Evolutionary conservation across 192 early-diverging fungal genomes (phyloP), one percentile per base, ranked within the genome.

Genomic region (Rhizoclosmatium globosum): DNA sequence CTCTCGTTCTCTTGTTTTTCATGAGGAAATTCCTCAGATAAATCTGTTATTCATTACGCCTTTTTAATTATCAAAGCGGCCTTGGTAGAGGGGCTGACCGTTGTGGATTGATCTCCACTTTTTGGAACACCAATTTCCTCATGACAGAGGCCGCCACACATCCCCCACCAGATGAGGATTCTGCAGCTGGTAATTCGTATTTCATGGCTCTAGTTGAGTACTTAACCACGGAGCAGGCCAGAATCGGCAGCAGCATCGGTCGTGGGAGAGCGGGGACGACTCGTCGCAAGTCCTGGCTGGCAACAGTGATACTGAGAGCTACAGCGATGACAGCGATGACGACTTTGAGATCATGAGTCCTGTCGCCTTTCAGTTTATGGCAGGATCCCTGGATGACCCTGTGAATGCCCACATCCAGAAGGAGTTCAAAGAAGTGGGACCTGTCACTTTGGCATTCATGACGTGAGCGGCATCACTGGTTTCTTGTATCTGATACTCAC

Each of bases 321-420:
- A n/a, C 21, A 42, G 11, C 44, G 50, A 56, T n/a, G 44, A 74
- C 60, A 23, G 58, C 38, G 17, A 58, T 50, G 74, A 76, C 4
- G 62, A 64, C 21, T 64, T 50, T 62, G 74, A 76, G 13, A 6
- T 76, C 9, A 47, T 76, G 74, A 76, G 13, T 17, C 74, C 74
- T 17, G 17, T 76, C 9, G 74, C 74, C 17, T 76, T 46, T 59
- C 4, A 41, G 17, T 76, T 47, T 56, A 6, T 76, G 11, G 74
- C 39, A 42, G 74, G 64, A 7, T 67, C 74, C 11, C 7, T 47
- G 23, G 39, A 17, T 6, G 74, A 38, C n/a, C 74, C 74, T n/a
- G 47, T 31, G 41, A 17, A 56, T 42, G 46, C 23, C 6, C 4
- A 44, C 46, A 23, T 67, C 38, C 21, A 19, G 4, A 48, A 21